Evolutionary conservation across 2,329 filamentous ascomycete species (phyloP).

Genomic region (Exophiala lecanii-corni): DNA sequence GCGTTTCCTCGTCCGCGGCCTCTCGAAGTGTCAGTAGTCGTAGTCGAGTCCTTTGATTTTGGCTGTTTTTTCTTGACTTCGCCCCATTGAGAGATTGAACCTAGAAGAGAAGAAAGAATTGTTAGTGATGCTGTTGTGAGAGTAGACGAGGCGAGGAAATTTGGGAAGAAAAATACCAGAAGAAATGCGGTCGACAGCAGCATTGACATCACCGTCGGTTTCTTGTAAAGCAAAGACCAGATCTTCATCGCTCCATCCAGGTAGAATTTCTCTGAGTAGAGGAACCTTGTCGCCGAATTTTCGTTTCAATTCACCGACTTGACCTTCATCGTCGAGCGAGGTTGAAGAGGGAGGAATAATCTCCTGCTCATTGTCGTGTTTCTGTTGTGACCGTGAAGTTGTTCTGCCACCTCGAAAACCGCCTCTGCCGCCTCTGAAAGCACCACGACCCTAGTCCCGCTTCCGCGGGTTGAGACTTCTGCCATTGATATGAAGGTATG

Average conservation of each 20-base stretch:
- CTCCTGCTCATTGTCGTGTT: constrained; percentile 69
- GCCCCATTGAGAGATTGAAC: constrained; percentile 50
- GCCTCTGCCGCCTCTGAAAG: constrained; percentile 54
- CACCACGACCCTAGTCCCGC: constrained; percentile 50
- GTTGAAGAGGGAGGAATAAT: constrained; percentile 56
- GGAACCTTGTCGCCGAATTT: constrained; percentile 74
- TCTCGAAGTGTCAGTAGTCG: constrained; percentile 33
- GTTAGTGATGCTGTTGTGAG: constrained; percentile 3
- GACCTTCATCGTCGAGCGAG: constrained; percentile 74
- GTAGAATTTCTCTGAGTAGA: constrained; percentile 87
- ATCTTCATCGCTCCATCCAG: constrained; percentile 92
- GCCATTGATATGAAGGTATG: constrained; percentile 65
- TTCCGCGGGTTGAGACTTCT: constrained; percentile 82
- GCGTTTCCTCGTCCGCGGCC: constrained; percentile 45
- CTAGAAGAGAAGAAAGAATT: constrained; percentile 27
- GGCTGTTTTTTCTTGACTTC: constrained; percentile 51
- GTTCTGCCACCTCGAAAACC: constrained; percentile 73
- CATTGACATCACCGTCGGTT: constrained; percentile 46
- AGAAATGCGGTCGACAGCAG: constrained; percentile 48
- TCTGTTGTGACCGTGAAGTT: constrained; percentile 45
- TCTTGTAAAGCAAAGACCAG: constrained; percentile 90
- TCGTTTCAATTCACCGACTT: constrained; percentile 88
- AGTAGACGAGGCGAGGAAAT: neutral
- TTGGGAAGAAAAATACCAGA: constrained; percentile 37
- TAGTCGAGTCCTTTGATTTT: constrained; percentile 42